Evolutionary conservation across 495 filamentous ascomycete species (phyloP).

Genomic region (Tetracladium marchalianum): DNA sequence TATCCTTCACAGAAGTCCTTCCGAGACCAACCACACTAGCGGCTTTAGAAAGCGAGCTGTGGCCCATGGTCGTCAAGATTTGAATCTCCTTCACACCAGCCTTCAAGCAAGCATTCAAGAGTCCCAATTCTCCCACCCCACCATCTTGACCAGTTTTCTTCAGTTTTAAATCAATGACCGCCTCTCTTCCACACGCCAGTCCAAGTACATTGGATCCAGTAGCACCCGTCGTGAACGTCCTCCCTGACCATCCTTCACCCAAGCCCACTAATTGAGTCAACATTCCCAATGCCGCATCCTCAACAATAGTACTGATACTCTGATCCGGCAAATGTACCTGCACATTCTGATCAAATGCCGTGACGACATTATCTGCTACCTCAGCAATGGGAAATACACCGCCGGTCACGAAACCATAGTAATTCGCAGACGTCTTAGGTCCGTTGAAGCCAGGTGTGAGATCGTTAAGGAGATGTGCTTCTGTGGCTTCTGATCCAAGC

Average conservation of each 20-base stretch:
- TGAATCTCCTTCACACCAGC: conserved; percentile 58
- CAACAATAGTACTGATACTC: conserved; percentile 63
- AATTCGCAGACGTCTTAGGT: conserved; percentile 28
- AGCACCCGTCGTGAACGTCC: conserved; percentile 82
- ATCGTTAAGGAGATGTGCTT: conserved; percentile 13
- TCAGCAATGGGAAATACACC: conserved; percentile 70
- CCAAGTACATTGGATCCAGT: conserved; percentile 81
- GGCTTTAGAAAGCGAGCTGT: conserved; percentile 76
- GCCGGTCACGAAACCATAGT: conserved; percentile 87
- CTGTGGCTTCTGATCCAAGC: conserved; percentile 17
- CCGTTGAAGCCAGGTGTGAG: conserved; percentile 18
- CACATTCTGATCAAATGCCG: conserved; percentile 73
- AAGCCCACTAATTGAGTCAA: conserved; percentile 58
- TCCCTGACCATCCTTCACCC: conserved; percentile 37
- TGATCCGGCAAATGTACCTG: conserved; percentile 72
- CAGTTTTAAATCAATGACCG: conserved; percentile 38
- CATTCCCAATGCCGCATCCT: conserved; percentile 59
- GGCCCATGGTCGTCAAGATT: conserved; percentile 69
- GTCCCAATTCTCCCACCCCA: conserved; percentile 49
- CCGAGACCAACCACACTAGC: conserved; percentile 75
- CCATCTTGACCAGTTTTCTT: conserved; percentile 13
- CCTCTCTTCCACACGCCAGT: conserved; percentile 67
- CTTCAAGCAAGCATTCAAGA: conserved; percentile 53
- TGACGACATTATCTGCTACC: conserved; percentile 75
- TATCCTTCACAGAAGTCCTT: conserved; percentile 50